These are phyloP conservation scores for Hypoxylon trugodes DNA, from an alignment of 495 filamentous ascomycete species.

Conservation along the genomic window DNA sequence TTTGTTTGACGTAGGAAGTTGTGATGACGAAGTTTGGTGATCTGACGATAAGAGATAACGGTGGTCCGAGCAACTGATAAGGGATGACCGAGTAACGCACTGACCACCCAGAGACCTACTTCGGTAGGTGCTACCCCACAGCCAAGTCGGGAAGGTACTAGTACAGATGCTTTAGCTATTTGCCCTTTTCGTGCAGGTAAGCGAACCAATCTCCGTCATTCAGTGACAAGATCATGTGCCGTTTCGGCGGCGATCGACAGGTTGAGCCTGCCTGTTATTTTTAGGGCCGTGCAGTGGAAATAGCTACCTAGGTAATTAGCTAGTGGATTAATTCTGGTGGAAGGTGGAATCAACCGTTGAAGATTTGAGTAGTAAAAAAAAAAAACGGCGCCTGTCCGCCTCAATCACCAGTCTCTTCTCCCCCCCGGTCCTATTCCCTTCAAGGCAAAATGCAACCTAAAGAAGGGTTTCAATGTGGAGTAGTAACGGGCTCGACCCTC, in stretches of 20 bases:
- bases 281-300: too few relatives aligned
- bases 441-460: constrained; percentile 19
- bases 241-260: constrained; percentile 19
- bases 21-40: too few relatives aligned
- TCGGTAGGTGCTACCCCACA: background rate
- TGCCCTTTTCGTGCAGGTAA: constrained; percentile 26
- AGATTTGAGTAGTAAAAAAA: constrained; percentile 9
- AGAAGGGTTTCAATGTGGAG: constrained; percentile 1
- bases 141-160: background rate
- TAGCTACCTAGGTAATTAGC: too few relatives aligned
- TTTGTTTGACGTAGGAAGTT: too few relatives aligned
- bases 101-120: background rate
- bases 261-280: constrained; percentile 11
- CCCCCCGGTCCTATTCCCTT: background rate
- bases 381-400: constrained; percentile 9
- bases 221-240: constrained; percentile 23
- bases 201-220: constrained; percentile 20
- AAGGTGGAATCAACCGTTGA: constrained; percentile 16
- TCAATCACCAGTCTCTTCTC: constrained; percentile 5
- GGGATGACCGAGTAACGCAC: background rate
- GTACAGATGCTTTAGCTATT: constrained; percentile 2
- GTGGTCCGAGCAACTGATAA: too few relatives aligned
- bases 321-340: too few relatives aligned
- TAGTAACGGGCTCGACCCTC: background rate
- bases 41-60: too few relatives aligned